Evolutionary conservation across 2,329 filamentous ascomycete genomes (phyloP).

Genomic region (Huntiella moniliformis): DNA sequence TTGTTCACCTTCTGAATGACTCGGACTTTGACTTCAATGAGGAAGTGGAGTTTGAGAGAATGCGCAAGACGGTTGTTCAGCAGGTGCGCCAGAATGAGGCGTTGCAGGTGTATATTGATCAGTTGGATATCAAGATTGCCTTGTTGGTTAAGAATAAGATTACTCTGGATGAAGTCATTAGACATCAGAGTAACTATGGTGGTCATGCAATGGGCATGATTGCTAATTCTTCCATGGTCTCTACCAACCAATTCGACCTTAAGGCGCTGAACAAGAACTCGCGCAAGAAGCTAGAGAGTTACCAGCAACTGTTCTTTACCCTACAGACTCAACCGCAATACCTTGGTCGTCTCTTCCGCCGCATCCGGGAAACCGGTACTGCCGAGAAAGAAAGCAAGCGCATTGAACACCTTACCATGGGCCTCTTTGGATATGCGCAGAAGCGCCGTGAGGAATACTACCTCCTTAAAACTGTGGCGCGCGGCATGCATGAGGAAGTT

Average conservation of each 20-base stretch:
- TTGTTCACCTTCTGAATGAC: slow-evolving; percentile 92
- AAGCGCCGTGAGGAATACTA: slow-evolving; percentile 96
- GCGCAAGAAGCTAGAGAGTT: slow-evolving; percentile 82
- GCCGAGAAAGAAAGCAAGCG: slow-evolving; percentile 84
- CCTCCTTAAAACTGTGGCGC: slow-evolving; percentile 67
- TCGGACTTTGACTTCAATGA: slow-evolving; percentile 98
- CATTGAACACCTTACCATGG: slow-evolving; percentile 87
- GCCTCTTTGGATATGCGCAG: slow-evolving; percentile 89
- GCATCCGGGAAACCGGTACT: slow-evolving; percentile 64
- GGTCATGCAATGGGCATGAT: slow-evolving; percentile 71
- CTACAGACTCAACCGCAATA: slow-evolving; percentile 95
- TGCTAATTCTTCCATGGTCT: slow-evolving; percentile 73
- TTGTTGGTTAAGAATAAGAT: slow-evolving; percentile 99
- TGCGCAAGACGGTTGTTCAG: slow-evolving; percentile 90
- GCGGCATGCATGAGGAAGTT: slow-evolving; percentile 72
- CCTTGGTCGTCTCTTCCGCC: slow-evolving; percentile 69
- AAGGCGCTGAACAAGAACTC: slow-evolving; percentile 97
- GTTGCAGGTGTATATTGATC: slow-evolving; percentile 93
- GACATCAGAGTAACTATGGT: slow-evolving; percentile 90
- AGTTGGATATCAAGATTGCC: slow-evolving; percentile 97
- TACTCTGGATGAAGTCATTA: slow-evolving; percentile 89
- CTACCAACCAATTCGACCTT: slow-evolving; percentile 82
- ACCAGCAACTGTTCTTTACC: slow-evolving; percentile 94
- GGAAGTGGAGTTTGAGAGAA: slow-evolving; percentile 86
- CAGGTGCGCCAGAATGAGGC: slow-evolving; percentile 95